Base-by-base conservation (phyloP, 306 rosid species). In the Citrullus mucosospermus region DNA sequence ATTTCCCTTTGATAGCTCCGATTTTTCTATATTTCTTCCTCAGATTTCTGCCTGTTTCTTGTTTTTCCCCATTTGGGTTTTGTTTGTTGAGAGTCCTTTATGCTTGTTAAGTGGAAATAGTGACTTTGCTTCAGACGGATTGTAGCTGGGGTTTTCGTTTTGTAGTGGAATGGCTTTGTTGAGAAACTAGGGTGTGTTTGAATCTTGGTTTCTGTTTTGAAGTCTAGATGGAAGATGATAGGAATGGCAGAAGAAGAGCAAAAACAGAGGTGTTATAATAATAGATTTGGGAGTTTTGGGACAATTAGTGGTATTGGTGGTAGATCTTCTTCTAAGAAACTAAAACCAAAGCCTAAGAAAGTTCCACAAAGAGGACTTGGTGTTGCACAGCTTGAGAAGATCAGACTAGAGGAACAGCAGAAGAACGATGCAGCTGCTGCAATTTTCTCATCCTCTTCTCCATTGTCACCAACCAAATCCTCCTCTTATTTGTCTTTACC, bases 331-430 rank as follows among this genome's bases (percentile, higher is more conserved):
- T 81, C 87, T 28, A 92, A 84, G 32, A 92, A 82, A 79, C 68
- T 82, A 3, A 73, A 73, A 60, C 60, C 77, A 16, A 94, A 88
- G 78, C 90, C 84, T 65, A 93, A 83, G 58, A 95, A 84, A 86
- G 82, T 83, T 1, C 97, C 98, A 22, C 96, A 95, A 44, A 89
- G 98, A 88, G 98, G 98, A 55, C 90, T 92, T 41, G 98, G 98
- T 25, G 97, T 95, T 72, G 96, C 97, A 13, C 95, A 90, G 85
- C 96, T 95, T 77, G 98, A 95, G 73, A 92, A 83, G 80, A 88
- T 92, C 39, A 92, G 90, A 79, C 63, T 88, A n/a, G 95, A 89
- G 82, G 97, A 91, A 69, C 91, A 88, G 25, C 88, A 86, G 14
- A 89, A 84, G 86, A 88, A 76, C 81, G 85, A 80, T 66, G 66